phyloP scores from a whole-genome alignment of 23 red algal genomes.

The Gracilaria caudata region DNA sequence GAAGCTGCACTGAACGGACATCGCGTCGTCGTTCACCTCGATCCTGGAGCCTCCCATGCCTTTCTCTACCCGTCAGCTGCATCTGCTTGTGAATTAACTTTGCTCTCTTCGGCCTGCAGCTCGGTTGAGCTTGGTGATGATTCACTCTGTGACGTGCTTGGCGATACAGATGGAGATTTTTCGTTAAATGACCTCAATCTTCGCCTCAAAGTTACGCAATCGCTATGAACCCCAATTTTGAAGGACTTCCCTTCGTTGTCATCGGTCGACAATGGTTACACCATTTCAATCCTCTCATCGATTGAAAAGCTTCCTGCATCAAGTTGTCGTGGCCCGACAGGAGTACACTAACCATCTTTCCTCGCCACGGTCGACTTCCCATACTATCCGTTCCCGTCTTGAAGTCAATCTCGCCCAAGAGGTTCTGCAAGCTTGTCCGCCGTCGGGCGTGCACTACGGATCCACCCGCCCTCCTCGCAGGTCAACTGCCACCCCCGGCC shows the following conservation, averaged over 20 bases:
- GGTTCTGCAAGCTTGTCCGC: too few species aligned
- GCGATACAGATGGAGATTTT: background rate
- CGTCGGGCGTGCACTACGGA: too few species aligned
- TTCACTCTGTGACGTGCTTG: background rate
- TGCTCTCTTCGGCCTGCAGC: background rate
- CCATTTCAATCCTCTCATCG: too few species aligned
- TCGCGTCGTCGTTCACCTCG: background rate
- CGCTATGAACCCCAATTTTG: background rate
- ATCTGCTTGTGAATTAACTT: background rate
- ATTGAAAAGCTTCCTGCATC: too few species aligned
- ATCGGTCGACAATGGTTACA: slow-evolving; percentile 6
- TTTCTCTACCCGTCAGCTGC: background rate
- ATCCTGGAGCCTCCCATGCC: background rate
- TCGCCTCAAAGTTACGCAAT: background rate
- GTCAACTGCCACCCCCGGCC: background rate
- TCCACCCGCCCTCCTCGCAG: background rate
- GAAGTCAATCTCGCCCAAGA: too few species aligned
- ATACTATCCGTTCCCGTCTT: too few species aligned
- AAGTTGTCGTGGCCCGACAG: too few species aligned
- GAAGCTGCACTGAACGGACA: background rate
- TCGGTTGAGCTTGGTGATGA: background rate
- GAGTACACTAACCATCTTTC: too few species aligned
- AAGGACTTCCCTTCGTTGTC: background rate
- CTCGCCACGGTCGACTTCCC: too few species aligned
- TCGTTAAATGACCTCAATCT: background rate